A percentile compares a stretch with the other conserved stretches of the same genome.
These are phyloP conservation scores for Leptodermis oblonga DNA, from an alignment of 257 asterid genomes.

Conservation along the genomic window DNA sequence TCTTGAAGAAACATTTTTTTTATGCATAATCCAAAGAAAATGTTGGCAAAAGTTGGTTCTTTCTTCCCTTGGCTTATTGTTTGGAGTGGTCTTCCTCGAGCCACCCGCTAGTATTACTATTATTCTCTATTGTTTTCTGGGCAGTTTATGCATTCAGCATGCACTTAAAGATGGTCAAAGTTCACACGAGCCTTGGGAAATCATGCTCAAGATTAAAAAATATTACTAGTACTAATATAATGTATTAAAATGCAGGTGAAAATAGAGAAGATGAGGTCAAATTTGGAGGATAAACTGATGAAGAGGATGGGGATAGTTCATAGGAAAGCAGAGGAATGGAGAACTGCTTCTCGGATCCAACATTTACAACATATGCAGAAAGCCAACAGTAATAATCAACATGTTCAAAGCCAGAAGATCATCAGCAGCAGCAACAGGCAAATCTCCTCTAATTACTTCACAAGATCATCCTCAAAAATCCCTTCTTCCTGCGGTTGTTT, in stretches of 20 bases:
- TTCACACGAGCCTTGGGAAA: slow-evolving; percentile 17
- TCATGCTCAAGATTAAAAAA: slow-evolving; percentile 4
- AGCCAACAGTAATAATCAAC: slow-evolving; percentile 30
- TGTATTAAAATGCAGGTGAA: slow-evolving; percentile 53
- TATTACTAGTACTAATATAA: not conserved
- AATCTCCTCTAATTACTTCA: slow-evolving; percentile 26
- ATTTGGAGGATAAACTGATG: slow-evolving; percentile 86
- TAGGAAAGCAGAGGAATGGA: slow-evolving; percentile 93
- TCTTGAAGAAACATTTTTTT: not conserved
- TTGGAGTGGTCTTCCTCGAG: slow-evolving; percentile 42
- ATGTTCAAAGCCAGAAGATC: slow-evolving; percentile 23
- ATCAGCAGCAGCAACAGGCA: slow-evolving; percentile 21
- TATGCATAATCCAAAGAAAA: not conserved
- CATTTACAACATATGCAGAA: slow-evolving; percentile 69
- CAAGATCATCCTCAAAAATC: slow-evolving; percentile 23
- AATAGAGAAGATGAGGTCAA: slow-evolving; percentile 84
- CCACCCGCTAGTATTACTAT: slow-evolving; percentile 46
- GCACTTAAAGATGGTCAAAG: slow-evolving; percentile 10
- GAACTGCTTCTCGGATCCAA: slow-evolving; percentile 66
- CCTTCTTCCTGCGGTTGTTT: slow-evolving; percentile 73
- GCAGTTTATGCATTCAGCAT: not conserved
- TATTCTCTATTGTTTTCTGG: not conserved
- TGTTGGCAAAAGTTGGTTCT: slow-evolving; percentile 36
- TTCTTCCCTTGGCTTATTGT: slow-evolving; percentile 28
- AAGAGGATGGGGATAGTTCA: slow-evolving; percentile 86